Conservation (phyloP, 139 green algal species). For the Diplosphaera chodatii region DNA sequence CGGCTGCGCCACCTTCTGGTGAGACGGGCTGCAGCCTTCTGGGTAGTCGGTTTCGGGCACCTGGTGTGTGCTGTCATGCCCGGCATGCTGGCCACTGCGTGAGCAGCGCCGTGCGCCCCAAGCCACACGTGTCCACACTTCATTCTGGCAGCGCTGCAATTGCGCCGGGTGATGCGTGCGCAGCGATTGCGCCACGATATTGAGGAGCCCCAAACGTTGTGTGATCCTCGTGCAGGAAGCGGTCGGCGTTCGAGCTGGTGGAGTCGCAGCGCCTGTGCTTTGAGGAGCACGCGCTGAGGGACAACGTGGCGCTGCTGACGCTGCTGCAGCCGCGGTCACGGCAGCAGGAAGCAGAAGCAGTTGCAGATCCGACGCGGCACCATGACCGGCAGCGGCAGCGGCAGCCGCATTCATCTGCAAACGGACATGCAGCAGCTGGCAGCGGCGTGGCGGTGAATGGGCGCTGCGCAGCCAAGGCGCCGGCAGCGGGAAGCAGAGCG, state of each 20-base stretch:
- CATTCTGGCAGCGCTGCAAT: no score
- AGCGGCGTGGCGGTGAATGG: no score
- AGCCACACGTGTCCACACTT: no score
- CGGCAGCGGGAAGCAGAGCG: not conserved
- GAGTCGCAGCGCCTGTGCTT: constrained; percentile 38
- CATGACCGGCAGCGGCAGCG: not conserved
- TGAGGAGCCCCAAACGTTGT: no score
- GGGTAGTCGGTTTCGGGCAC: no score
- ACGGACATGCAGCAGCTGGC: not conserved
- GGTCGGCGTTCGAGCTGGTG: constrained; percentile 11
- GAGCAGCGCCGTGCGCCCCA: no score
- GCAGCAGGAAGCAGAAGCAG: not conserved
- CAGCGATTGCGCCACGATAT: no score
- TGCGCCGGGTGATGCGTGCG: no score
- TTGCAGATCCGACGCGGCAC: no score
- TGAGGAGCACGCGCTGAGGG: constrained; percentile 41
- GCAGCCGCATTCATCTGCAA: not conserved
- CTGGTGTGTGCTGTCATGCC: no score
- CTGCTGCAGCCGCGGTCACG: constrained; percentile 18
- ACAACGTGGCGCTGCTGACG: constrained; percentile 76
- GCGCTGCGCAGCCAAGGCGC: not conserved
- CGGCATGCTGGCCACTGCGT: no score
- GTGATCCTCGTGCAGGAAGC: constrained; percentile 10
- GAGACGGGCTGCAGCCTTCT: not conserved
- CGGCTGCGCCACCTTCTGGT: constrained; percentile 34